Evolutionary conservation across 2,329 filamentous ascomycete species (phyloP).

Genomic region (Rutstroemia sp.): DNA sequence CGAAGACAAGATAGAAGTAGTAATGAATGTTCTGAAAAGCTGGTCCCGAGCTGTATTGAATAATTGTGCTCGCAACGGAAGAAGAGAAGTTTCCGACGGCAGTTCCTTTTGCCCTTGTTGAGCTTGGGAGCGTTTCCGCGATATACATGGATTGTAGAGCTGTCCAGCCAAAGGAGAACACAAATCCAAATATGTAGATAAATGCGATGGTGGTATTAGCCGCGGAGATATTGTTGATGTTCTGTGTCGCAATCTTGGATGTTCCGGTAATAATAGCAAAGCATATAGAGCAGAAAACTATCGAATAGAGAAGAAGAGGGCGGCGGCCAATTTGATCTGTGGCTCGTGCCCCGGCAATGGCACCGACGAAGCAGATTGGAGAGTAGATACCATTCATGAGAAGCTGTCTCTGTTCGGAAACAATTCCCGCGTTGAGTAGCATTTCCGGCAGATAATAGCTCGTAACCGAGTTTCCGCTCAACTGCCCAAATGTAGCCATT

Average conservation of each 20-base stretch:
- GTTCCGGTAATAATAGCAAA: slow-evolving; percentile 44
- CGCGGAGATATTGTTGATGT: slow-evolving; percentile 25
- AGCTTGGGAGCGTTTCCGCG: slow-evolving; percentile 38
- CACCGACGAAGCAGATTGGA: slow-evolving; percentile 32
- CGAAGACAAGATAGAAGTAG: slow-evolving; percentile 31
- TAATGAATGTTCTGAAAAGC: slow-evolving; percentile 31
- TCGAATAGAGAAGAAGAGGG: slow-evolving; percentile 39
- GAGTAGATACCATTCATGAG: slow-evolving; percentile 34
- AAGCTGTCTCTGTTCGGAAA: slow-evolving; percentile 33
- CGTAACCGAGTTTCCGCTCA: slow-evolving; percentile 29
- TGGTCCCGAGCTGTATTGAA: slow-evolving; percentile 32
- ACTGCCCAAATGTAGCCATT: slow-evolving; percentile 28
- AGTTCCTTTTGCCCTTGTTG: slow-evolving; percentile 36
- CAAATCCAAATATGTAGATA: slow-evolving; percentile 45
- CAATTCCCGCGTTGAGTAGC: slow-evolving; percentile 21
- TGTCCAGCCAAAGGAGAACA: slow-evolving; percentile 45
- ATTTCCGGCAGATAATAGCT: slow-evolving; percentile 23
- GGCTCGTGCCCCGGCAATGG: slow-evolving; percentile 15
- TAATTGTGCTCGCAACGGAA: slow-evolving; percentile 30
- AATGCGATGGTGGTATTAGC: slow-evolving; percentile 42
- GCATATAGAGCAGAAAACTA: slow-evolving; percentile 38
- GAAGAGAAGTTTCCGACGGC: slow-evolving; percentile 38
- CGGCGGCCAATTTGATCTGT: slow-evolving; percentile 26
- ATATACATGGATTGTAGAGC: slow-evolving; percentile 44
- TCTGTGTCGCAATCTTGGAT: slow-evolving; percentile 31